Conservation (phyloP, 345 rosid species). For the Lagerstroemia speciosa region DNA sequence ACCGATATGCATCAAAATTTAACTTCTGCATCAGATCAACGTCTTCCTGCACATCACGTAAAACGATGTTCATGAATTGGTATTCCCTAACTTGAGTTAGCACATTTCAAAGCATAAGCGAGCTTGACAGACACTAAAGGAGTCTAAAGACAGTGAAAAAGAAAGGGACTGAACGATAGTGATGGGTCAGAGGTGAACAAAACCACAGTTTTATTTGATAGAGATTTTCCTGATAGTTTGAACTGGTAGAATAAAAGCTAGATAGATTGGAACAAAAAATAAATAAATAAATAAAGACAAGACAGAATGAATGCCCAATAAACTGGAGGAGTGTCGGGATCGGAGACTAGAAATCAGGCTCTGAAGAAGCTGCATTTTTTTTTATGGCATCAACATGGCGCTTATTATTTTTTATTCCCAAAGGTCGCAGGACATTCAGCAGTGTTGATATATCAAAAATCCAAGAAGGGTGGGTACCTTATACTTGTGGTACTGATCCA, state of each 20-base stretch:
- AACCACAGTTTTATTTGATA: no score
- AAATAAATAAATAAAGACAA: neutral
- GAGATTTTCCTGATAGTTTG: no score
- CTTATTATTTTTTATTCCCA: neutral
- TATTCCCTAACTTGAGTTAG: neutral
- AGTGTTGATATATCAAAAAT: neutral
- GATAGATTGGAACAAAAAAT: neutral
- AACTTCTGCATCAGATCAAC: constrained; percentile 29
- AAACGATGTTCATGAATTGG: neutral
- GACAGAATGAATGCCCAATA: no score
- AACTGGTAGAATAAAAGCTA: no score
- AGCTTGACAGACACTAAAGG: no score
- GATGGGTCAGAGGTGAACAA: no score
- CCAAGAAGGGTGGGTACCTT: constrained; percentile 7
- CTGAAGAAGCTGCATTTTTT: neutral
- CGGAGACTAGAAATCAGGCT: neutral
- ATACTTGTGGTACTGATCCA: constrained; percentile 52
- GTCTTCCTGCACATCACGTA: constrained; percentile 28
- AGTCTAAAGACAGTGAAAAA: no score
- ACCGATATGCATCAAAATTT: constrained; percentile 46
- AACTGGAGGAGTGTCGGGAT: no score
- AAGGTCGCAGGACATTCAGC: neutral
- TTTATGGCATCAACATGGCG: neutral
- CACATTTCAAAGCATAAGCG: no score
- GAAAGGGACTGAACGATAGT: no score